Conservation (phyloP, 163 green algal species). For the Chlamydomonas reinhardtii region DNA sequence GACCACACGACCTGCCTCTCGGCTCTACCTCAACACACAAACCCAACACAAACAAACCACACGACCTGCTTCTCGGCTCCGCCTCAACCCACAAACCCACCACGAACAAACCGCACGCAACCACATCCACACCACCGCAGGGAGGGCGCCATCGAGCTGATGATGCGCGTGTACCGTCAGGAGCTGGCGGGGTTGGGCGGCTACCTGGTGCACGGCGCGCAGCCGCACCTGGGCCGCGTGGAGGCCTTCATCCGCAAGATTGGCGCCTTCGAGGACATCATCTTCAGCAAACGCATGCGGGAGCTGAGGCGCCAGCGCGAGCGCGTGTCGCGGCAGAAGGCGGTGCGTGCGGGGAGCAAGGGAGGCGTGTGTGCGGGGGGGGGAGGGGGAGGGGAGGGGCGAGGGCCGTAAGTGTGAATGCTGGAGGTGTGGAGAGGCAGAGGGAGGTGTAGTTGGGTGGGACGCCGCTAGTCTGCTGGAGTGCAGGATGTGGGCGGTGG, state of each 20-base stretch:
- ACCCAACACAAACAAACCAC: no score
- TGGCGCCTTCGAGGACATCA: slow-evolving; percentile 90
- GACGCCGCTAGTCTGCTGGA: no score
- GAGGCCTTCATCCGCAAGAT: slow-evolving; percentile 88
- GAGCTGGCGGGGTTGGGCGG: slow-evolving; percentile 81
- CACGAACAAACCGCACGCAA: no score
- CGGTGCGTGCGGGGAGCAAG: neutral
- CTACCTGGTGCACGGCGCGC: slow-evolving; percentile 77
- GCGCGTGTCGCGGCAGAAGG: slow-evolving; percentile 63
- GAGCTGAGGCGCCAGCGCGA: slow-evolving; percentile 65
- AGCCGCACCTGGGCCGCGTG: slow-evolving; percentile 74
- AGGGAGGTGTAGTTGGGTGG: no score
- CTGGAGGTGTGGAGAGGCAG: no score
- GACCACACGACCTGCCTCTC: no score
- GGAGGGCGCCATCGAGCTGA: slow-evolving; percentile 92
- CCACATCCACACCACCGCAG: neutral
- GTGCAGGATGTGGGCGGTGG: no score
- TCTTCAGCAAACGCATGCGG: slow-evolving; percentile 94
- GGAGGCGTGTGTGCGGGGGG: neutral
- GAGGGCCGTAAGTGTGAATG: neutral
- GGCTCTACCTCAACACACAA: no score
- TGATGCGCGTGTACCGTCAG: slow-evolving; percentile 91
- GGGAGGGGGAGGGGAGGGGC: neutral
- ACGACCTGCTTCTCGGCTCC: no score
- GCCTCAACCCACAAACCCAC: no score